phyloP scores from a whole-genome alignment of 257 asterid genomes.

The Nicotiana undulata region DNA sequence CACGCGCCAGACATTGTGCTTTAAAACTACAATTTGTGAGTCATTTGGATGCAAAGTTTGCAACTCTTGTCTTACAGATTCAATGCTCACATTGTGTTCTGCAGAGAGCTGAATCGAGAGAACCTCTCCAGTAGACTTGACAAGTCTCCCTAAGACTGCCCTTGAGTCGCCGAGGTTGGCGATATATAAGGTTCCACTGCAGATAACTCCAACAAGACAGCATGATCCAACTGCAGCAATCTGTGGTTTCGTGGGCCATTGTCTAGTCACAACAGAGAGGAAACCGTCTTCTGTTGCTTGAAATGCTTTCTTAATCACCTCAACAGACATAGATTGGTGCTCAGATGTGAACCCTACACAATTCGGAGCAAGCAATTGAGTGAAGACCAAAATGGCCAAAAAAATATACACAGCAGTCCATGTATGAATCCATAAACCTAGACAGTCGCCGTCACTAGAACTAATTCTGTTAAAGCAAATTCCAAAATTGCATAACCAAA shows the following conservation, averaged over 20 bases:
- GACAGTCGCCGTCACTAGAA: no score
- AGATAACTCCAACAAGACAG: conserved; percentile 58
- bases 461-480: no score
- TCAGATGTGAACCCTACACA: conserved; percentile 51
- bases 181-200: conserved; percentile 49
- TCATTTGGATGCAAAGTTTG: conserved; percentile 57
- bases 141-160: conserved; percentile 59
- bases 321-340: conserved; percentile 49
- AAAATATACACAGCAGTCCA: not conserved
- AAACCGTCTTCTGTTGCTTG: conserved; percentile 73
- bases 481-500: no score
- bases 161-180: conserved; percentile 70
- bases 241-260: conserved; percentile 55
- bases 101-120: conserved; percentile 52
- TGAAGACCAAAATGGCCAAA: not conserved
- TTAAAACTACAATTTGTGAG: conserved; percentile 59
- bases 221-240: conserved; percentile 78
- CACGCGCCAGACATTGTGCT: conserved; percentile 75
- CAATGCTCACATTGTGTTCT: conserved; percentile 62
- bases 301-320: conserved; percentile 54
- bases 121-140: conserved; percentile 61
- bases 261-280: conserved; percentile 39
- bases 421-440: not conserved
- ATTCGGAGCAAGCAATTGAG: not conserved
- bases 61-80: conserved; percentile 57